Evolutionary conservation across 345 rosid species (phyloP).

Genomic region (Trapa incisa): DNA sequence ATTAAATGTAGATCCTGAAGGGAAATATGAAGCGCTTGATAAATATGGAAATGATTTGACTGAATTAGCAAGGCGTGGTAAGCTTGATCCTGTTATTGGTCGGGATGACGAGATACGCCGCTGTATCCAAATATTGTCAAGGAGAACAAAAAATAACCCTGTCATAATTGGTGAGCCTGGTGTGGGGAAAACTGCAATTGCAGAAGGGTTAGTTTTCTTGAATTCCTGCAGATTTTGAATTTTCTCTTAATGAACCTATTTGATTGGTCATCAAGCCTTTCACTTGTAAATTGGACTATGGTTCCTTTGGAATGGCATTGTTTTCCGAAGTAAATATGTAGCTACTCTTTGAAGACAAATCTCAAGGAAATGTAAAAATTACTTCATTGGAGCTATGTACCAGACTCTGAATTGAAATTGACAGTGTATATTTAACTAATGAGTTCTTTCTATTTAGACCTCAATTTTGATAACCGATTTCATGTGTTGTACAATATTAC

Average conservation of each 20-base stretch:
- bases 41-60: constrained; percentile 86
- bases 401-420: not conserved
- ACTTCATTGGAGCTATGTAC: not conserved
- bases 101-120: constrained; percentile 85
- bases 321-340: not conserved
- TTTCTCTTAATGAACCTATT: not conserved
- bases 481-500: not conserved
- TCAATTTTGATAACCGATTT: not conserved
- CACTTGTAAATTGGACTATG: not conserved
- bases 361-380: not conserved
- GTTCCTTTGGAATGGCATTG: not conserved
- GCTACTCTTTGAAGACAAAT: not conserved
- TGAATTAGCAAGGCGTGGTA: constrained; percentile 82
- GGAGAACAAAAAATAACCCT: constrained; percentile 94
- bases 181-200: constrained; percentile 91
- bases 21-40: constrained; percentile 65
- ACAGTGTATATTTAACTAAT: not conserved
- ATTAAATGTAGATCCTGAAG: constrained; percentile 57
- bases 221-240: not conserved
- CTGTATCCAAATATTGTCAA: constrained; percentile 70
- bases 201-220: constrained; percentile 47
- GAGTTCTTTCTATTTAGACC: not conserved
- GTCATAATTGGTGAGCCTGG: constrained; percentile 95
- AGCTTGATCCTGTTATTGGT: constrained; percentile 91
- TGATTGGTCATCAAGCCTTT: not conserved